Conservation (phyloP, 805 yeast genomes). For the Candida saitoana region DNA sequence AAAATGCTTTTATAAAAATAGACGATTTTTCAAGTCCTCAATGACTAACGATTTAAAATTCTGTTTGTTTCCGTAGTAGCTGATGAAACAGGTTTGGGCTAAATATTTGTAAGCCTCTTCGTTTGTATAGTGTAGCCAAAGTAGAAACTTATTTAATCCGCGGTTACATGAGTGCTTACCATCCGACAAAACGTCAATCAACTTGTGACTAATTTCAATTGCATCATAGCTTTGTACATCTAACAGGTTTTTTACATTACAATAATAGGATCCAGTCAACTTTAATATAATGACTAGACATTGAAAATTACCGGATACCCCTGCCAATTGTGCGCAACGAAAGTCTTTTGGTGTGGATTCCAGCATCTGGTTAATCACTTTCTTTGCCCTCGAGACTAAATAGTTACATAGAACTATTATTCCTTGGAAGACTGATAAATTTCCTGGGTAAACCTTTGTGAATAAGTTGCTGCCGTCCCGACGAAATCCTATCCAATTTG, state of each 20-base stretch:
- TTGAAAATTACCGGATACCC: background rate
- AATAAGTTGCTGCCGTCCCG: conserved; percentile 14
- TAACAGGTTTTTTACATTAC: background rate
- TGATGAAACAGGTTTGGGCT: conserved; percentile 11
- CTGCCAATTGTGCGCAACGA: background rate
- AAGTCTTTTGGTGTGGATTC: background rate
- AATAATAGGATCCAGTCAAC: background rate
- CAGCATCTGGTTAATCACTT: background rate
- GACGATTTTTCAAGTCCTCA: conserved; percentile 1
- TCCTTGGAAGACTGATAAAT: conserved; percentile 24
- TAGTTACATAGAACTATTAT: conserved; percentile 8
- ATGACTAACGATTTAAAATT: background rate
- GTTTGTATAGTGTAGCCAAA: background rate
- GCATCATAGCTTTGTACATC: background rate
- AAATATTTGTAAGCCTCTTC: background rate
- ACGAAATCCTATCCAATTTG: conserved; percentile 17
- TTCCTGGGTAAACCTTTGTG: conserved; percentile 24
- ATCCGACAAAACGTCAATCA: background rate
- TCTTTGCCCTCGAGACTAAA: background rate
- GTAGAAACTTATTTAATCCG: background rate
- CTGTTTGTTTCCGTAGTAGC: conserved; percentile 9
- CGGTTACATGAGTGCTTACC: background rate
- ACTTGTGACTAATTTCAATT: background rate
- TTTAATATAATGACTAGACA: background rate
- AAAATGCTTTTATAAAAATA: background rate